Base-by-base conservation (phyloP, 176 grass and related monocot genomes). In the Alopecurus myosuroides region DNA sequence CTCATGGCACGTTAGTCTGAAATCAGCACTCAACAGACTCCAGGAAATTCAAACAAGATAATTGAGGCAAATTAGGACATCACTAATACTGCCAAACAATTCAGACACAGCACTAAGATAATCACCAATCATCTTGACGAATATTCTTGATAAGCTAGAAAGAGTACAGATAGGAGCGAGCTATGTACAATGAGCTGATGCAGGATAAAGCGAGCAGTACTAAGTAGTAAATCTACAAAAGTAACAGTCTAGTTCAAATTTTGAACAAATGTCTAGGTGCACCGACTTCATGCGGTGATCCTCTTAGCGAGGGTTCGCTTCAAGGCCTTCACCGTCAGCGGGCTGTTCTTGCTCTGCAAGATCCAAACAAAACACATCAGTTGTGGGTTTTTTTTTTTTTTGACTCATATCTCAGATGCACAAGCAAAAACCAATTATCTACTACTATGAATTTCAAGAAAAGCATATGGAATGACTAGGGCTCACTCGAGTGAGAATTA, bases 301-400 rank as follows among this genome's bases (percentile, higher is more conserved):
- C 65, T 40, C 73, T 79, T 89, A 2, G 95, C 92, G 0, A 92
- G 81, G 28, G 81, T 94, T 39, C 92, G 88, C 80, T 73, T 85
- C 83, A 91, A 36, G 9, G 95, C 88, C 79, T 91, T 94, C 67
- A 94, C 83, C 22, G 64, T 92, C 41, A 97, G 35, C 58, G 86
- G 88, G 58, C 89, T 94, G 81, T 90, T 90, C 81, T 97, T 97
- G 84, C 90, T 97, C 94, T 97, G 88, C 53, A 60, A 50, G 86
- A 82, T 49, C 19, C 25, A 79, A 80, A 60, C 67, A 83, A 67
- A 66, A 34, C 3, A 11, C 22, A 48, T 77, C 62, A 85, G 40
- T 69, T 52, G 22, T 15, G 33, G 20, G 23, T n/a, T n/a, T n/a
- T n/a, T n/a, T n/a, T n/a, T n/a, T n/a, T n/a, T 22, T 40, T 55